Percentiles rank a stretch among this genome's conserved stretches.
Conservation (phyloP, 768 basidiomycete species). For the Kondoa subrosea region DNA sequence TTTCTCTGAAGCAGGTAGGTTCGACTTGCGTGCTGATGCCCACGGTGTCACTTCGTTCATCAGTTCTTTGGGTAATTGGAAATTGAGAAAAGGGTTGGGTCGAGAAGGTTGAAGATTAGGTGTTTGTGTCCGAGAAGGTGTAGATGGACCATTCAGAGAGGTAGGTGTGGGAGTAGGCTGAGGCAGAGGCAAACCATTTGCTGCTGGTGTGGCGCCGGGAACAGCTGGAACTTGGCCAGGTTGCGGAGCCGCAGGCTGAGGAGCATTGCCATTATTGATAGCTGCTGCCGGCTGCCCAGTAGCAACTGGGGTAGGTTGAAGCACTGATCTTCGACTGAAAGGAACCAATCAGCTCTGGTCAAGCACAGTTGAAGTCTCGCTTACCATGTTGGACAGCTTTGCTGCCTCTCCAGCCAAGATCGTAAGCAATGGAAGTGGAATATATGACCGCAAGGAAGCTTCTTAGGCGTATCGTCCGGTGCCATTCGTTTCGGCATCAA, state of each 20-base stretch:
- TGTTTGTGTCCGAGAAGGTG: conserved; percentile 14
- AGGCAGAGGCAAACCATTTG: neutral
- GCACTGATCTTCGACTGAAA: conserved; percentile 24
- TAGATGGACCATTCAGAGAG: neutral
- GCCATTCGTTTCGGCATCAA: conserved; percentile 8
- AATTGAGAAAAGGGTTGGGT: neutral
- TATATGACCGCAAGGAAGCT: conserved; percentile 86
- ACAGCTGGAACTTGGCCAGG: neutral
- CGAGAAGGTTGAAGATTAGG: conserved; percentile 11
- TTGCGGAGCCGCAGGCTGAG: conserved; percentile 6
- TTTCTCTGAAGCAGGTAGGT: conserved; percentile 13
- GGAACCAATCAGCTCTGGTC: neutral
- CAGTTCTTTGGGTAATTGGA: neutral
- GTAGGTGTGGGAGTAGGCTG: neutral
- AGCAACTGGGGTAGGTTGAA: neutral
- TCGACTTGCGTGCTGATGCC: conserved; percentile 9
- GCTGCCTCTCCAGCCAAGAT: conserved; percentile 95
- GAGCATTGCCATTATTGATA: neutral
- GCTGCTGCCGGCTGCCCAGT: neutral
- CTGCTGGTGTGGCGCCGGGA: neutral
- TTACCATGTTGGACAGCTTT: conserved; percentile 96
- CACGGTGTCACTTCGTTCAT: conserved; percentile 4
- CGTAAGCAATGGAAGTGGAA: conserved; percentile 96
- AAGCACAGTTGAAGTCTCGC: conserved; percentile 27
- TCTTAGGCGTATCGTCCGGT: conserved; percentile 81